These are phyloP conservation scores for Schizophyllum amplum DNA, from an alignment of 1,284 basidiomycete genomes.

Conservation along the genomic window DNA sequence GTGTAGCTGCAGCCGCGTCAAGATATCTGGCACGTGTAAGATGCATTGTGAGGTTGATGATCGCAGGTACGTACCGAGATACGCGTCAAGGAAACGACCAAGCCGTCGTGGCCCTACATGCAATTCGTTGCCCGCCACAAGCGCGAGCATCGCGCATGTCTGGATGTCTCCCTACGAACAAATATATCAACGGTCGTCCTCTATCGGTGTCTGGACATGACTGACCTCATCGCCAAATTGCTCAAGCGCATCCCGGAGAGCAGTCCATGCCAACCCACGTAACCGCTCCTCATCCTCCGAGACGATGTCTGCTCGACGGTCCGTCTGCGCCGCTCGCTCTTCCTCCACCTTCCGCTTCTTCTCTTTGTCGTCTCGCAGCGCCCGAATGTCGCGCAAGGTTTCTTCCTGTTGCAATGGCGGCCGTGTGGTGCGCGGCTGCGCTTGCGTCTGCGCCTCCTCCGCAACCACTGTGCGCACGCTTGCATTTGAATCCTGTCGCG, in stretches of 20 bases:
- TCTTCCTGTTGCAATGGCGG: slow-evolving; percentile 15
- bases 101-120: slow-evolving; percentile 32
- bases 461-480: slow-evolving; percentile 65
- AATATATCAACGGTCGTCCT: background rate
- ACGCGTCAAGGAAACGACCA: slow-evolving; percentile 56
- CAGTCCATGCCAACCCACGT: slow-evolving; percentile 46
- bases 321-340: slow-evolving; percentile 21
- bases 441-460: slow-evolving; percentile 13
- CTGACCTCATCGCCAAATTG: slow-evolving; percentile 48
- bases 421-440: background rate
- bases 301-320: slow-evolving; percentile 23
- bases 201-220: no score
- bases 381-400: slow-evolving; percentile 19
- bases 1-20: slow-evolving; percentile 52
- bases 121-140: slow-evolving; percentile 53
- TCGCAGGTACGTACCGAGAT: slow-evolving; percentile 46
- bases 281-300: slow-evolving; percentile 42
- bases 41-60: background rate
- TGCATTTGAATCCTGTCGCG: slow-evolving; percentile 46
- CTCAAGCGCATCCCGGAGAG: slow-evolving; percentile 49
- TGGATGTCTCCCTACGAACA: slow-evolving; percentile 61
- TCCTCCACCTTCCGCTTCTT: slow-evolving; percentile 3
- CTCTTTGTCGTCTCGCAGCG: slow-evolving; percentile 11
- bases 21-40: slow-evolving; percentile 37
- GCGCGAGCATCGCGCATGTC: slow-evolving; percentile 61